Evolutionary conservation across 805 yeast species (phyloP).

Genomic region (Pichia insulana): DNA sequence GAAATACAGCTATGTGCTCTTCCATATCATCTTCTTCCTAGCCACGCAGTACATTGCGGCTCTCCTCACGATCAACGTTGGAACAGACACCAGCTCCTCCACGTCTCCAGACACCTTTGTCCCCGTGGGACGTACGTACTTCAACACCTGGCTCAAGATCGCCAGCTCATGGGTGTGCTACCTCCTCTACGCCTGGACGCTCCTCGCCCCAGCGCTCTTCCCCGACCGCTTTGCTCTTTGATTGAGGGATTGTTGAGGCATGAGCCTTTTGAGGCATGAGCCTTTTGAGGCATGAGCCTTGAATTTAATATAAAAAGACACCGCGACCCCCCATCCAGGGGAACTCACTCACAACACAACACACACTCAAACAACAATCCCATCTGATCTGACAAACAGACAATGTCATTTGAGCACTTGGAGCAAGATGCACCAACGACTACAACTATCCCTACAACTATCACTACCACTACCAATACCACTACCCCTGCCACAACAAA

Average conservation of each 20-base stretch:
- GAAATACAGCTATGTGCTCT: slow-evolving; percentile 76
- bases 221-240: slow-evolving; percentile 65
- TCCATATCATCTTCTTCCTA: slow-evolving; percentile 84
- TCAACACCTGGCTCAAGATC: slow-evolving; percentile 90
- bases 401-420: no score
- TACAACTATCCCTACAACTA: background rate
- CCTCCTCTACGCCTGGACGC: slow-evolving; percentile 78
- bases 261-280: no score
- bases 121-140: slow-evolving; percentile 96
- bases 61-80: slow-evolving; percentile 82
- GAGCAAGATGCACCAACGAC: background rate
- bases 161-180: slow-evolving; percentile 90
- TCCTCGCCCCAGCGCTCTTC: slow-evolving; percentile 80
- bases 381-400: no score
- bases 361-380: no score
- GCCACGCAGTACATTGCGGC: slow-evolving; percentile 98
- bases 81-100: no score
- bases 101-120: slow-evolving; percentile 82
- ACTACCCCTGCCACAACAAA: background rate
- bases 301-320: no score
- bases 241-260: no score
- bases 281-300: no score
- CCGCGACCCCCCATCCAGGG: no score
- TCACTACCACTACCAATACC: background rate
- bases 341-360: no score